Evolutionary conservation across 1,284 basidiomycete species (phyloP).

Genomic region (Ganoderma sinense): DNA sequence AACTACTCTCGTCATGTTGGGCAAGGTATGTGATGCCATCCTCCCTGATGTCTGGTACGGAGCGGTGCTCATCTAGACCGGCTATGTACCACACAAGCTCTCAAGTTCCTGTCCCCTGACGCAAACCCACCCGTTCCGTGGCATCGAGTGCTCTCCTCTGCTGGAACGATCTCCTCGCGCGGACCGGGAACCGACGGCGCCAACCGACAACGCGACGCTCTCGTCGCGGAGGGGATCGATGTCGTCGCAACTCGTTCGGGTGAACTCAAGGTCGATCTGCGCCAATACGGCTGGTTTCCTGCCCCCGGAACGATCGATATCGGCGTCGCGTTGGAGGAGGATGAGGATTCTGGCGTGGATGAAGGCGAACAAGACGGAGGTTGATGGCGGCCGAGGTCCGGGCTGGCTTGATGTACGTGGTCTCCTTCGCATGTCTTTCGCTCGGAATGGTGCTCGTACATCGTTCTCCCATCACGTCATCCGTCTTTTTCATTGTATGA

Average conservation of each 20-base stretch:
- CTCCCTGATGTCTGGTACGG: not conserved
- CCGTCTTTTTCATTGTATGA: not conserved
- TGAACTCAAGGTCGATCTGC: conserved; percentile 58
- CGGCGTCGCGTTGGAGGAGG: conserved; percentile 22
- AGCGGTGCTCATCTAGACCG: not conserved
- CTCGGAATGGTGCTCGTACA: not conserved
- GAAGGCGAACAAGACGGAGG: not conserved
- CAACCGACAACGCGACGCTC: conserved; percentile 65
- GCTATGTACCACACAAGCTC: conserved; percentile 47
- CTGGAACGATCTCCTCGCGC: conserved; percentile 80
- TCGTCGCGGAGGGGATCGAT: conserved; percentile 77
- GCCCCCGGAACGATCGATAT: conserved; percentile 35
- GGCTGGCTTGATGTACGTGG: not conserved
- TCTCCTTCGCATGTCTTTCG: not conserved
- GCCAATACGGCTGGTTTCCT: conserved; percentile 70
- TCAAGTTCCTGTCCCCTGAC: conserved; percentile 71
- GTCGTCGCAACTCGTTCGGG: conserved; percentile 56
- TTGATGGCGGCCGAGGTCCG: not conserved
- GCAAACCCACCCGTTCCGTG: conserved; percentile 74
- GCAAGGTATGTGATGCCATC: conserved; percentile 62
- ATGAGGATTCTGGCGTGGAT: conserved; percentile 1
- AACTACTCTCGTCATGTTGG: conserved; percentile 85
- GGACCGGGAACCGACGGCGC: conserved; percentile 80
- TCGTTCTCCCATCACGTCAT: not conserved
- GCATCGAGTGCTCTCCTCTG: conserved; percentile 74